A percentile compares a stretch with the other conserved stretches of the same genome.
Evolutionary conservation across 1,284 basidiomycete species (phyloP).

Genomic region (Malassezia yamatoensis): DNA sequence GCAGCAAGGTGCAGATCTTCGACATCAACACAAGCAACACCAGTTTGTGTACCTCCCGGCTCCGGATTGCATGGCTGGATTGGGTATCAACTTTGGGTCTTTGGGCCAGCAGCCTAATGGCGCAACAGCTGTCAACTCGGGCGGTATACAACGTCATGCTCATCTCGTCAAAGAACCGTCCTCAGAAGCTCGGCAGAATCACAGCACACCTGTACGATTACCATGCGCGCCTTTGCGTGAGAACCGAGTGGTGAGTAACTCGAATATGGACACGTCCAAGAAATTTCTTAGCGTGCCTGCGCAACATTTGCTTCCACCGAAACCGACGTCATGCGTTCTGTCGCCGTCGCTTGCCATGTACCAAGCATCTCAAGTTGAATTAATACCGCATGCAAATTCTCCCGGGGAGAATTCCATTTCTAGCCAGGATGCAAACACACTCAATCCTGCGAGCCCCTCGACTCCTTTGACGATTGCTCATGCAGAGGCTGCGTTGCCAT

Average conservation of each 20-base stretch:
- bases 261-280: neutral
- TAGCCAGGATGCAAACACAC: neutral
- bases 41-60: neutral
- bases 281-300: neutral
- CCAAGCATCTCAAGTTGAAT: neutral
- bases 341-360: conserved; percentile 4
- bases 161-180: neutral
- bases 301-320: conserved; percentile 12
- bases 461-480: neutral
- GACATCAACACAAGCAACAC: conserved; percentile 1
- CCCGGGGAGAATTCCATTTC: conserved; percentile 8
- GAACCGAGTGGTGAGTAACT: conserved; percentile 4
- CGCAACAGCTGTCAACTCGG: conserved; percentile 12
- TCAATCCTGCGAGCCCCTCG: neutral
- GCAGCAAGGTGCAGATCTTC: neutral
- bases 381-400: conserved; percentile 4
- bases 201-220: neutral
- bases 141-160: conserved; percentile 8
- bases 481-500: neutral
- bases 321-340: conserved; percentile 3
- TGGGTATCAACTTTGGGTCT: conserved; percentile 39
- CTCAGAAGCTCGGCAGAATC: neutral
- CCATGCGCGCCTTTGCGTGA: conserved; percentile 12
- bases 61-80: conserved; percentile 25
- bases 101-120: conserved; percentile 18